These are phyloP conservation scores for Diaporthe ampelina DNA, from an alignment of 2,329 filamentous ascomycete genomes.

Conservation along the genomic window DNA sequence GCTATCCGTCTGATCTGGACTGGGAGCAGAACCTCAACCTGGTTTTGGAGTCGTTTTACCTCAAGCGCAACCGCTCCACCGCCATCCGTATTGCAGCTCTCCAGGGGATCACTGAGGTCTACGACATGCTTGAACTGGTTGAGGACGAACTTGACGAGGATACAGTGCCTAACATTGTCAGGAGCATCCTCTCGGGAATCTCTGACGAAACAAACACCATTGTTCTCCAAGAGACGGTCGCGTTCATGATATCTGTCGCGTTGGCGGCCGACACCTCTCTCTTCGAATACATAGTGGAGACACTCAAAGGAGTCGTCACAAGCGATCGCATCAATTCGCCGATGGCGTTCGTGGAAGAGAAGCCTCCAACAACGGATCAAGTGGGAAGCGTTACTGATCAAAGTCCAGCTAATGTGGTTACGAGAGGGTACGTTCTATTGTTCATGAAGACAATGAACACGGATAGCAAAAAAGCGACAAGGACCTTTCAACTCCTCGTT, in stretches of 20 bases:
- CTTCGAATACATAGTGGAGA: constrained; percentile 71
- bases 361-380: constrained; percentile 47
- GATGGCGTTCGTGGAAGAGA: constrained; percentile 48
- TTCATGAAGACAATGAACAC: constrained; percentile 81
- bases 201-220: constrained; percentile 73
- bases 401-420: constrained; percentile 78
- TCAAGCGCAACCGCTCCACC: constrained; percentile 71
- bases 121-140: constrained; percentile 70
- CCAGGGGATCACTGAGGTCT: constrained; percentile 70
- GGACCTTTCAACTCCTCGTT: constrained; percentile 74
- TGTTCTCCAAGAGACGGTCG: constrained; percentile 75
- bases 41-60: constrained; percentile 74
- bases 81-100: constrained; percentile 74
- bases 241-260: constrained; percentile 75
- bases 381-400: constrained; percentile 50
- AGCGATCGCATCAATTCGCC: constrained; percentile 63
- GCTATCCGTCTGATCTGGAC: constrained; percentile 77
- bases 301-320: constrained; percentile 64
- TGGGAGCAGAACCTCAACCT: constrained; percentile 76
- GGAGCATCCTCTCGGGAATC: constrained; percentile 72
- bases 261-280: constrained; percentile 69
- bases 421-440: constrained; percentile 79
- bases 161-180: constrained; percentile 70
- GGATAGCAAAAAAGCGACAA: constrained; percentile 74
- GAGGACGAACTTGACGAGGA: constrained; percentile 71